Evolutionary conservation across 1,139 yeast genomes (phyloP).

Genomic region (Yamadazyma sp.): DNA sequence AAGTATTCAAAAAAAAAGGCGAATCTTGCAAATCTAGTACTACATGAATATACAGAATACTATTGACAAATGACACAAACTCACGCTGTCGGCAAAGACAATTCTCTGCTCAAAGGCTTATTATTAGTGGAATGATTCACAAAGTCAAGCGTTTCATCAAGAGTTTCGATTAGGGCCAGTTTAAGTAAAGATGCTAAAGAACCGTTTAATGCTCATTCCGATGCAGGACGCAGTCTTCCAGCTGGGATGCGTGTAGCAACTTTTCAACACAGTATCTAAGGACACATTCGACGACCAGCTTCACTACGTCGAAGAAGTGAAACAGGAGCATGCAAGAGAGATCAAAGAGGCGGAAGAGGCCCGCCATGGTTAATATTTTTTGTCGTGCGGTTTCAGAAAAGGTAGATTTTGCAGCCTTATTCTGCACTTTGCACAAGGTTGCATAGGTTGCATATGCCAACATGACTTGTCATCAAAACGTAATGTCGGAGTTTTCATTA

Average conservation of each 20-base stretch:
- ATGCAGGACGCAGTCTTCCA: constrained; percentile 93
- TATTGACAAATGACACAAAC: too few species aligned
- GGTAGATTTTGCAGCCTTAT: not conserved
- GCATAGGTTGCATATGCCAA: not conserved
- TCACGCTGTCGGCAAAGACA: constrained; percentile 65
- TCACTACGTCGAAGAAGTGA: constrained; percentile 34
- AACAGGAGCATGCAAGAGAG: not conserved
- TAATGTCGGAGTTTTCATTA: too few species aligned
- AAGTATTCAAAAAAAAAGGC: too few species aligned
- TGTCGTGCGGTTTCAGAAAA: not conserved
- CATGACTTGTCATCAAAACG: not conserved
- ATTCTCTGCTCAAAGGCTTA: constrained; percentile 55
- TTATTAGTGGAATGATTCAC: constrained; percentile 92
- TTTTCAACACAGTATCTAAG: constrained; percentile 58
- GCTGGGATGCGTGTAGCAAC: constrained; percentile 96
- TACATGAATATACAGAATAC: too few species aligned
- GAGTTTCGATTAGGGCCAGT: constrained; percentile 76
- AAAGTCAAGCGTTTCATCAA: constrained; percentile 81
- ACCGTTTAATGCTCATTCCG: constrained; percentile 93
- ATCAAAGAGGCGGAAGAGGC: too few species aligned
- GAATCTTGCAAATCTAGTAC: too few species aligned
- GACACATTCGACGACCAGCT: constrained; percentile 54
- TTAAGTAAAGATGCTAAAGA: constrained; percentile 94
- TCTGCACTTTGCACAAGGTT: too few species aligned
- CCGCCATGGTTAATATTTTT: not conserved